Base-by-base conservation (phyloP, 305 asterid species). In the Solanum aculeatissimum region DNA sequence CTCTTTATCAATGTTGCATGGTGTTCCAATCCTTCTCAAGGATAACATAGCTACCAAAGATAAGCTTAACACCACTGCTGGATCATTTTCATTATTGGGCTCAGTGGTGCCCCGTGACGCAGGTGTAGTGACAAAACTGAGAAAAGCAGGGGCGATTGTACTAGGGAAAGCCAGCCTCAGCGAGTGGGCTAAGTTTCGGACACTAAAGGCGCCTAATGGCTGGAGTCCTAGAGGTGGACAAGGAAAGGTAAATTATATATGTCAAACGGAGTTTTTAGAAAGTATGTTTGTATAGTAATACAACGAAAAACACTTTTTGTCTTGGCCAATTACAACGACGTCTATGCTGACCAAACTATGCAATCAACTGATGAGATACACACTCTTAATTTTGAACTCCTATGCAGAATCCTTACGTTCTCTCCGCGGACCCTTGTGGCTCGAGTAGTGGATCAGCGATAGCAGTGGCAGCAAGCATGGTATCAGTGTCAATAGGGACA, bases 161-260 rank as follows among this genome's bases (percentile, higher is more conserved):
- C 69, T 91, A 40, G 94, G 94, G 55, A 91, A 91, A 78, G 90
- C 93, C 1, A 88, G 91, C 74, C 40, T 89, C 86, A 91, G 88
- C 6, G 94, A 89, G 71, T 91, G 93, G 94, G 84, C 92, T 71
- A 53, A 29, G 19, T 72, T 63, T 65, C 75, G 94, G 77, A 45
- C 90, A 10, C 19, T 29, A 4, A 18, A 14, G 10, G 38, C 86
- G 10, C 92, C 92, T 0, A 85, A 21, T 79, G 94, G 93, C 18
- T 90, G 92, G 93, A 88, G 89, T 51, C 89, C 94, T 12, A 88
- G 91, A 84, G 83, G 88, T 11, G 91, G 92, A 57, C 91, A 88
- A 78, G 89, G 89, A 42, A 75, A 83, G 90, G 94, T 89, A 27
- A 87, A 81, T n/a, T 19, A 32, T 4, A 32, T 25, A 49, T 45